Base-by-base conservation (phyloP, 2,329 filamentous ascomycete genomes). In the Arthrobotrys sinensis region DNA sequence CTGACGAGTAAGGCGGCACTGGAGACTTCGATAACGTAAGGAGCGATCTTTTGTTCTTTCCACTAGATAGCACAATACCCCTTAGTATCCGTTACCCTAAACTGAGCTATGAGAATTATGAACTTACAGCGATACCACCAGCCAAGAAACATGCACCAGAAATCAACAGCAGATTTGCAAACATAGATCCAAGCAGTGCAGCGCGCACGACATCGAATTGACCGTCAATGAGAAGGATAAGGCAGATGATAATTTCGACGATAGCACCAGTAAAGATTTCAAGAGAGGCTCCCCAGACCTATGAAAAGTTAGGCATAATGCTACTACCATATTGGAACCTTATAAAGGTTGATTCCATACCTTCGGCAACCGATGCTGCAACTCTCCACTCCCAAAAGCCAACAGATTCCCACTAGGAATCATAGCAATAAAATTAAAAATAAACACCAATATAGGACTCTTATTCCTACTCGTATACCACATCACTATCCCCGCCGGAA, bases 191-290 rank as follows among this genome's bases (percentile, higher is more conserved):
- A 0, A 96, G 85, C 69, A 96, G 94, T 24, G 93, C 93, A 65
- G 92, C 92, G 82, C 93, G 90, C 81, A 96, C 93, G 81, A 96
- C 92, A 16, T 88, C 86, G 79, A 91, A 90, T 83, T 86, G 84
- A 52, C 86, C 79, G 1, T 86, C 84, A 10, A 83, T 83, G 1
- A 96, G 87, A 55, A 96, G 85, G 2, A 95, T 88, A 86, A 95
- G 91, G 84, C 96, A 95, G 34, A 96, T 86, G 57, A 96, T 89
- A 70, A 96, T 91, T 83, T 97, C 93, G 68, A 96, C 92, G 6
- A 94, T 85, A 0, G 92, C 92, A 1, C 91, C 92, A 62, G 93
- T 84, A 81, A 88, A 89, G 0, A 88, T 89, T 82, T 91, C 89
- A 12, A 87, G 83, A 76, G 92, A 83, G 7, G 92, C 87, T 38